Evolutionary conservation across 2,329 filamentous ascomycete species (phyloP).

Genomic region (Fusarium sp.): DNA sequence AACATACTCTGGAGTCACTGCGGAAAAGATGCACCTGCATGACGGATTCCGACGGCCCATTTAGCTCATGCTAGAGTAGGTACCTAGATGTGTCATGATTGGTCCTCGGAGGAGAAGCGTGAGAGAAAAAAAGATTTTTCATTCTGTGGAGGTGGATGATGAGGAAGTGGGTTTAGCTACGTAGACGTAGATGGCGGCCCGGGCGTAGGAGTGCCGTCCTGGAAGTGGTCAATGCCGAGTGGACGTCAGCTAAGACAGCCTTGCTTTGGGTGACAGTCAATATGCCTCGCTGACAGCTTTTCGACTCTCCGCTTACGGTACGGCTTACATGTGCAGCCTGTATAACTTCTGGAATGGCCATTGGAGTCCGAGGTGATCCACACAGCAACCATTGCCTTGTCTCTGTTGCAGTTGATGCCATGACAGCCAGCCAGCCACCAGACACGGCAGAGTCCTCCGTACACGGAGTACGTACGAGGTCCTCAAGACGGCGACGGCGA

Average conservation of each 20-base stretch:
- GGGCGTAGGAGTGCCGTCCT: constrained; percentile 24
- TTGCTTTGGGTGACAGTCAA: not conserved
- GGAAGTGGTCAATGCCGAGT: constrained; percentile 12
- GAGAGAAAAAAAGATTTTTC: constrained; percentile 36
- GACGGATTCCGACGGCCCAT: constrained; percentile 18
- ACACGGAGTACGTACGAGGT: not conserved
- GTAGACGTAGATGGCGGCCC: constrained; percentile 14
- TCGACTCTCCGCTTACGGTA: not conserved
- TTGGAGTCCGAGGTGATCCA: not conserved
- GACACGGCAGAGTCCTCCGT: not conserved
- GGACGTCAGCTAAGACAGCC: not conserved
- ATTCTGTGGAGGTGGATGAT: constrained; percentile 31
- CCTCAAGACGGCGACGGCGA: not conserved
- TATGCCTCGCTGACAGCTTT: constrained; percentile 2
- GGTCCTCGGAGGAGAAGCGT: constrained; percentile 19
- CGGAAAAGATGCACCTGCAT: constrained; percentile 17
- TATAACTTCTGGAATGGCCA: constrained; percentile 14
- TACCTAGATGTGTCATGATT: constrained; percentile 21
- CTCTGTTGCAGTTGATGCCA: constrained; percentile 15
- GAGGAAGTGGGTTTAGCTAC: constrained; percentile 31
- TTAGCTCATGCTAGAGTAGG: not conserved
- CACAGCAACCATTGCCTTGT: constrained; percentile 2
- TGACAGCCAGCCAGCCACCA: constrained; percentile 33
- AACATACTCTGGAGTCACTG: constrained; percentile 4
- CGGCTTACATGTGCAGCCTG: constrained; percentile 4